Base-by-base conservation (phyloP, 345 rosid species). In the Turritis glabra region DNA sequence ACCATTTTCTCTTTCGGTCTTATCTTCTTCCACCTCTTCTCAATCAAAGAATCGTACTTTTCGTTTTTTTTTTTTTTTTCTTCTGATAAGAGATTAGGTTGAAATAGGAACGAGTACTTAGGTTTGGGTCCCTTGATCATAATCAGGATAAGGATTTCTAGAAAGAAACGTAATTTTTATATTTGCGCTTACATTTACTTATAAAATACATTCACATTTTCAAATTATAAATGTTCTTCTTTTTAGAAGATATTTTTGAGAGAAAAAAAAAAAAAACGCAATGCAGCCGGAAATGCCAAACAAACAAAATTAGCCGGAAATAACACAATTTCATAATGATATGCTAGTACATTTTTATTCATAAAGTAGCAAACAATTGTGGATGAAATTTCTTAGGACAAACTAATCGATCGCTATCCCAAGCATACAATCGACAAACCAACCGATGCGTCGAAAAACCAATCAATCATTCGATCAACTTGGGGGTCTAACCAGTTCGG, bases 21-120 rank as follows among this genome's bases (percentile, higher is more conserved):
- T 65, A 44, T 74, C 65, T 56, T 55, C 65, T 63, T 62, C 25
- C 32, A n/a, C 19, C 56, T 26, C 7, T 15, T 46, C 48, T 41
- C 64, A 63, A 63, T 72, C 69, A 33, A 27, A 51, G 32, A 46
- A 57, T 44, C 66, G 4, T 50, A 21, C 15, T 22, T 19, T 17
- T 46, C 5, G 18, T 14, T 15, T 14, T 14, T 14, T 5, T 7
- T 7, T 2, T 43, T 7, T 17, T 7, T 44, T 7, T n/a, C n/a
- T n/a, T n/a, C n/a, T n/a, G 29, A 51, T 51, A 51, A 51, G 30
- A 22, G 55, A 50, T 50, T 51, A 51, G 5, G 55, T 51, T 43
- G 10, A 19, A 4, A 13, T 5, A 21, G 29, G 7, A 51, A 51
- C 55, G n/a, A 51, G 2, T 23, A 23, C 30, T 23, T 22, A 2